phyloP scores from a whole-genome alignment of 176 grass and related monocot species.

The Carex littledalei region DNA sequence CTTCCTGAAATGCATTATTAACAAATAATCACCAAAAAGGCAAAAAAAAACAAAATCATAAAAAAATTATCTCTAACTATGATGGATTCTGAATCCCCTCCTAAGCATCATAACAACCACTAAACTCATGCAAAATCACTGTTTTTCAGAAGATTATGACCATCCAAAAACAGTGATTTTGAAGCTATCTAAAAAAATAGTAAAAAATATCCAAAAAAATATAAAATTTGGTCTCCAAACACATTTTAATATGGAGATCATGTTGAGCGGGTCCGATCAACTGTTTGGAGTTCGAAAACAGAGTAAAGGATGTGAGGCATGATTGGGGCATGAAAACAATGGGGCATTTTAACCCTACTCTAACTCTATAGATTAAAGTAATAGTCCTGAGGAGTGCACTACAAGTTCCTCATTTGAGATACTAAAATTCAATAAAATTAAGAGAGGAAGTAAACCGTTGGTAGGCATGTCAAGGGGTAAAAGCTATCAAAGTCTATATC shows the following conservation, averaged over 20 bases:
- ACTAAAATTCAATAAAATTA: slow-evolving; percentile 1
- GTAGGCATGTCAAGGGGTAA: slow-evolving; percentile 10
- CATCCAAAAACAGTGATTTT: too few relatives aligned
- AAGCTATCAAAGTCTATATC: slow-evolving; percentile 16
- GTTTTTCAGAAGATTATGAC: too few relatives aligned
- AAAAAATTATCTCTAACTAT: not conserved
- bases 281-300: too few relatives aligned
- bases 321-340: not conserved
- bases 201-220: too few relatives aligned
- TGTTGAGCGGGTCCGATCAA: too few relatives aligned
- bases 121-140: not conserved
- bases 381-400: not conserved
- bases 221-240: too few relatives aligned
- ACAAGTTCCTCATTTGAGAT: not conserved
- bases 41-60: not conserved
- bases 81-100: not conserved
- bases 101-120: not conserved
- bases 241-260: too few relatives aligned
- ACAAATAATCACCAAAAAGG: not conserved
- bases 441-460: slow-evolving; percentile 6
- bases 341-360: too few relatives aligned
- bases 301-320: too few relatives aligned
- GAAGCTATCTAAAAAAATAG: too few relatives aligned
- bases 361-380: not conserved
- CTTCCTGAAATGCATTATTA: slow-evolving; percentile 17